A percentile compares a stretch with the other conserved stretches of the same genome.
Conservation (phyloP, 768 basidiomycete species). For the Boletus sensibilis region DNA sequence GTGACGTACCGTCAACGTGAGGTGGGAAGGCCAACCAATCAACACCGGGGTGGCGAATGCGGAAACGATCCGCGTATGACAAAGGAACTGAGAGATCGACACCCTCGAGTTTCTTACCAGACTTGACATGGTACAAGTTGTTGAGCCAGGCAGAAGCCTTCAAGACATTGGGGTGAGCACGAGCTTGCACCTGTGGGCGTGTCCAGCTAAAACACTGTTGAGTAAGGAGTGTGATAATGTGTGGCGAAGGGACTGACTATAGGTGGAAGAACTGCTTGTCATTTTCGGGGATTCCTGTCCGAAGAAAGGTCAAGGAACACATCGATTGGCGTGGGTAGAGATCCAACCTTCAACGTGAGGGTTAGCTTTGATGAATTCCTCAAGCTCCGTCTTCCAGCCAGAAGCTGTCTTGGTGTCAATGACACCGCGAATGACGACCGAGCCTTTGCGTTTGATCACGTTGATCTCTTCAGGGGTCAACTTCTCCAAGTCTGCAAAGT, state of each 20-base stretch:
- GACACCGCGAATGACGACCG: conserved; percentile 60
- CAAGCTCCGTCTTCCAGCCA: conserved; percentile 56
- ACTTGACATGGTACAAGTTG: conserved; percentile 53
- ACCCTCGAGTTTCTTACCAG: conserved; percentile 40
- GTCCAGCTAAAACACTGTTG: conserved; percentile 39
- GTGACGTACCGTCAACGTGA: conserved; percentile 51
- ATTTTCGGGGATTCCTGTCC: conserved; percentile 48
- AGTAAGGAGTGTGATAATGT: background rate
- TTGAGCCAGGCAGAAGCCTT: conserved; percentile 59
- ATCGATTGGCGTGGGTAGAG: background rate
- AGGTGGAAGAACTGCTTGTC: conserved; percentile 74
- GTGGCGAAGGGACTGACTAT: conserved; percentile 45
- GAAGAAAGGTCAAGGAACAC: background rate
- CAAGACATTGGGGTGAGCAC: conserved; percentile 65
- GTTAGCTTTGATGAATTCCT: conserved; percentile 56
- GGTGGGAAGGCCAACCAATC: conserved; percentile 55
- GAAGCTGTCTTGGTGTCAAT: conserved; percentile 56
- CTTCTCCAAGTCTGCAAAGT: conserved; percentile 51
- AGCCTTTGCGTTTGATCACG: conserved; percentile 53
- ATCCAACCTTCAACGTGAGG: conserved; percentile 51
- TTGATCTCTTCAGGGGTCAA: conserved; percentile 47
- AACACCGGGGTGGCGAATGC: conserved; percentile 66
- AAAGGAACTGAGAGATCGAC: conserved; percentile 63
- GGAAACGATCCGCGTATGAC: conserved; percentile 71
- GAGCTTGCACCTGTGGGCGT: conserved; percentile 61